Conservation (phyloP, 345 rosid genomes). For the Orychophragmus violaceus region DNA sequence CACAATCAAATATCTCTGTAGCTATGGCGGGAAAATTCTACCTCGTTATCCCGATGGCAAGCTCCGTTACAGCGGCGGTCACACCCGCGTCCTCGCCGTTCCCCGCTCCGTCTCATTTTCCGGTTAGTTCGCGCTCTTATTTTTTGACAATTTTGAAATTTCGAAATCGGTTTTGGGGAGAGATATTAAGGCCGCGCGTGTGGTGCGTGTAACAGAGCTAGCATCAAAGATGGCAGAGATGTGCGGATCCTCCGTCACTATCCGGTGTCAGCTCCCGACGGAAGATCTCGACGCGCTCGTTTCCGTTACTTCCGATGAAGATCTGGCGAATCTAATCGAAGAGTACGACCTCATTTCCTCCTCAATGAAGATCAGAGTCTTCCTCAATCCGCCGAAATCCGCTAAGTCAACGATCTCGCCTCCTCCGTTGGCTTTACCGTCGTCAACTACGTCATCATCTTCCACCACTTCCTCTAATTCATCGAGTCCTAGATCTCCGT, state of each 20-base stretch:
- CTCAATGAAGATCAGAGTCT: constrained; percentile 67
- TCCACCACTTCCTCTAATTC: constrained; percentile 39
- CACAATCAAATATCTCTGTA: constrained; percentile 75
- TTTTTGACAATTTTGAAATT: neutral
- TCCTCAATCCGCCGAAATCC: constrained; percentile 44
- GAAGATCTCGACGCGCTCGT: constrained; percentile 93
- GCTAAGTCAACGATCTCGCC: constrained; percentile 20
- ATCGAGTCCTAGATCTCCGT: constrained; percentile 36
- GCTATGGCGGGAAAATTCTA: constrained; percentile 81
- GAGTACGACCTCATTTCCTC: constrained; percentile 54
- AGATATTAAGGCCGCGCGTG: constrained; percentile 22
- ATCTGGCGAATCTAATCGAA: constrained; percentile 76
- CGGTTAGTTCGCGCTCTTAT: constrained; percentile 39
- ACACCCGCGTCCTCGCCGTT: constrained; percentile 89
- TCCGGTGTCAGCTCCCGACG: constrained; percentile 84
- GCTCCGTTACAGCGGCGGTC: constrained; percentile 95
- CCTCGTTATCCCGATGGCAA: constrained; percentile 89
- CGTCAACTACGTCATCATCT: constrained; percentile 15
- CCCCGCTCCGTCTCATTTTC: constrained; percentile 60
- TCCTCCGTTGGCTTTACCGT: constrained; percentile 11
- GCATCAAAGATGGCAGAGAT: constrained; percentile 71
- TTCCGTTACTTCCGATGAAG: constrained; percentile 82
- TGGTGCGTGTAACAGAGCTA: constrained; percentile 55
- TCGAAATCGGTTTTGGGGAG: neutral
- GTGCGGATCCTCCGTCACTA: constrained; percentile 47